phyloP scores from a whole-genome alignment of 768 basidiomycete species.

The Filobasidium floriforme region DNA sequence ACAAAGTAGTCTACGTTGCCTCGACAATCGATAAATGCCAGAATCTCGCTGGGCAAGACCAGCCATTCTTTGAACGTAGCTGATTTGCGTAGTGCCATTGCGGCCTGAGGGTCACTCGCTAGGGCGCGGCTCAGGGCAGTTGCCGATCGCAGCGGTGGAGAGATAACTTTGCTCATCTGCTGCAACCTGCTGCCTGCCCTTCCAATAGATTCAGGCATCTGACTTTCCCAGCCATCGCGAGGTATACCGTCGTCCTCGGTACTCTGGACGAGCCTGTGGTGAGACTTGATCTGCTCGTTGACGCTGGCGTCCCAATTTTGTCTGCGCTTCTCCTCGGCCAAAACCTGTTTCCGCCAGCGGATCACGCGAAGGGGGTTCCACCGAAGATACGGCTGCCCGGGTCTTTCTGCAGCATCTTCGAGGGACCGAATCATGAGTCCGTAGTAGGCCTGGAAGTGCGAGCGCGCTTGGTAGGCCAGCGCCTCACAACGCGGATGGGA shows the following conservation, averaged over 20 bases:
- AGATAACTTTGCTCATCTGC: background rate
- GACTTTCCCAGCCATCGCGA: too few relatives aligned
- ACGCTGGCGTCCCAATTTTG: conserved; percentile 14
- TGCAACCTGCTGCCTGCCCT: background rate
- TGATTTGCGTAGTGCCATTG: background rate
- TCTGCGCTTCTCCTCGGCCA: conserved; percentile 13
- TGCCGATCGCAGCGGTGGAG: background rate
- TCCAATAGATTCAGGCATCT: too few relatives aligned
- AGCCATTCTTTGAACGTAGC: conserved; percentile 15
- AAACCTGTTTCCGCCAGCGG: conserved; percentile 21
- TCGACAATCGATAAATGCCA: conserved; percentile 19
- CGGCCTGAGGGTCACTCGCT: background rate
- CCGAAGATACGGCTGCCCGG: conserved; percentile 8
- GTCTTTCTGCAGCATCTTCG: background rate
- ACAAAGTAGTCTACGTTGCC: conserved; percentile 20
- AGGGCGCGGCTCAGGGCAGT: background rate
- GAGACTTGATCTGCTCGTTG: background rate
- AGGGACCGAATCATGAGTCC: conserved; percentile 17
- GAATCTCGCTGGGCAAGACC: conserved; percentile 18
- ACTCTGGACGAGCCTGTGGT: background rate
- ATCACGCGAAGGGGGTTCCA: conserved; percentile 21
- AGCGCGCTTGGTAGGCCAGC: conserved; percentile 19
- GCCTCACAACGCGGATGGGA: conserved; percentile 17
- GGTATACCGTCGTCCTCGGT: background rate
- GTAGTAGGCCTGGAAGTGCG: conserved; percentile 23